phyloP scores from a whole-genome alignment of 2,329 filamentous ascomycete species.

The Fusarium nygamai region DNA sequence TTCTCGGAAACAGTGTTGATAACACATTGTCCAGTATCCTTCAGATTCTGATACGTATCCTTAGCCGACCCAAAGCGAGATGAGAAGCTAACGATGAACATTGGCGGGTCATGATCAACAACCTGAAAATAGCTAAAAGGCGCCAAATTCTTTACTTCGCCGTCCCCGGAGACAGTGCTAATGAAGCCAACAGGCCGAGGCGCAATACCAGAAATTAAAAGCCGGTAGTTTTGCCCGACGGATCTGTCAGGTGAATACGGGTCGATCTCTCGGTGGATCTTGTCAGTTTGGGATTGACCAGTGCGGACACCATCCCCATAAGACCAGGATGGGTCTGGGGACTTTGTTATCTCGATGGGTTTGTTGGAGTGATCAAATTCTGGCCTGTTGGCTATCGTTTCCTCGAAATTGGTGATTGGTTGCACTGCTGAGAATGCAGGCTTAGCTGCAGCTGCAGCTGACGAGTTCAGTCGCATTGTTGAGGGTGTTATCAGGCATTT shows the following conservation, averaged over 20 bases:
- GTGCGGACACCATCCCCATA: slow-evolving; percentile 50
- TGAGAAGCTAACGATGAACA: slow-evolving; percentile 73
- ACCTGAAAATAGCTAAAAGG: slow-evolving; percentile 90
- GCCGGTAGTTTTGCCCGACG: slow-evolving; percentile 81
- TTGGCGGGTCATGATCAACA: slow-evolving; percentile 84
- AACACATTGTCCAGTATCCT: slow-evolving; percentile 77
- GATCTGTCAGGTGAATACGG: slow-evolving; percentile 77
- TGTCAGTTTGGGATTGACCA: slow-evolving; percentile 7
- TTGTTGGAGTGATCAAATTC: slow-evolving; percentile 39
- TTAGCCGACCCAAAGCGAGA: slow-evolving; percentile 66
- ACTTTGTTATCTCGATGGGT: slow-evolving; percentile 42
- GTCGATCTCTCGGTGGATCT: slow-evolving; percentile 76
- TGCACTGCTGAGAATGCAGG: slow-evolving; percentile 40
- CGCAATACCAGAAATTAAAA: slow-evolving; percentile 81
- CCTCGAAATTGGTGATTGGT: slow-evolving; percentile 33
- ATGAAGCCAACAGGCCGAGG: slow-evolving; percentile 78
- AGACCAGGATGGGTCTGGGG: slow-evolving; percentile 59
- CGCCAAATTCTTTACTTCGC: slow-evolving; percentile 75
- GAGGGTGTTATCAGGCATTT: not conserved
- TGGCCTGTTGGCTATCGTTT: slow-evolving; percentile 36
- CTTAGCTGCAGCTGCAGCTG: slow-evolving; percentile 20
- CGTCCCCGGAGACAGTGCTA: slow-evolving; percentile 66
- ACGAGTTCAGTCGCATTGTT: slow-evolving; percentile 20
- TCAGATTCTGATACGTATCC: slow-evolving; percentile 80
- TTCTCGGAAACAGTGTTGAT: slow-evolving; percentile 90